Conservation (phyloP, 345 rosid species). For the Hibiscus trionum region DNA sequence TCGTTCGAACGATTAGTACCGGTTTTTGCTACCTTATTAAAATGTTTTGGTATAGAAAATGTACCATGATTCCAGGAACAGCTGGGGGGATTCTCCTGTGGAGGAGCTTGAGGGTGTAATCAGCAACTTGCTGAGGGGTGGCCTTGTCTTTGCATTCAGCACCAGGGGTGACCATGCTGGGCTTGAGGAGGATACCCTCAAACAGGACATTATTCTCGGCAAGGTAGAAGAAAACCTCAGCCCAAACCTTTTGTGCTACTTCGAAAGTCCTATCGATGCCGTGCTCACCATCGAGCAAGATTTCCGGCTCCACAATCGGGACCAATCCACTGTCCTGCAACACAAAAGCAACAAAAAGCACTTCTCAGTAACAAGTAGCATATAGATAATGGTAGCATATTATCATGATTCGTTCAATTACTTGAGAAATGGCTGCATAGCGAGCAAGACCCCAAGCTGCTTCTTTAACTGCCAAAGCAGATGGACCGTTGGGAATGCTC, state of each 20-base stretch:
- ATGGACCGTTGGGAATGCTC: conserved; percentile 98
- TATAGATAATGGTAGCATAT: conserved; percentile 48
- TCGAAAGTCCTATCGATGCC: conserved; percentile 88
- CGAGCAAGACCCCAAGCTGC: conserved; percentile 82
- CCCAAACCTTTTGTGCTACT: conserved; percentile 94
- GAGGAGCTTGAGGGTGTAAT: conserved; percentile 94
- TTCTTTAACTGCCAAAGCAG: conserved; percentile 91
- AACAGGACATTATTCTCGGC: conserved; percentile 94
- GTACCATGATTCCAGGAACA: conserved; percentile 98
- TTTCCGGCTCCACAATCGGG: conserved; percentile 99
- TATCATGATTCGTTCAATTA: conserved; percentile 36
- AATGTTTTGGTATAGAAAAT: neutral
- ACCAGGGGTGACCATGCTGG: conserved; percentile 99
- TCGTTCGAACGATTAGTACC: too few relatives aligned
- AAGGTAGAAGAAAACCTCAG: conserved; percentile 95
- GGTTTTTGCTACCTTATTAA: too few relatives aligned
- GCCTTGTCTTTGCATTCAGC: conserved; percentile 87
- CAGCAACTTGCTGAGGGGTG: conserved; percentile 74
- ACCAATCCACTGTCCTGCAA: conserved; percentile 88
- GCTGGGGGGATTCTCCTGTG: conserved; percentile 77
- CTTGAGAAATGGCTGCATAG: too few relatives aligned
- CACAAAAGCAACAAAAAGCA: neutral
- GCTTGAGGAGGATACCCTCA: conserved; percentile 95
- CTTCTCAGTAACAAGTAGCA: neutral
- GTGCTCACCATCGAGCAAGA: conserved; percentile 92